phyloP scores from a whole-genome alignment of 805 yeast species.

The Metschnikowia corniflorae region DNA sequence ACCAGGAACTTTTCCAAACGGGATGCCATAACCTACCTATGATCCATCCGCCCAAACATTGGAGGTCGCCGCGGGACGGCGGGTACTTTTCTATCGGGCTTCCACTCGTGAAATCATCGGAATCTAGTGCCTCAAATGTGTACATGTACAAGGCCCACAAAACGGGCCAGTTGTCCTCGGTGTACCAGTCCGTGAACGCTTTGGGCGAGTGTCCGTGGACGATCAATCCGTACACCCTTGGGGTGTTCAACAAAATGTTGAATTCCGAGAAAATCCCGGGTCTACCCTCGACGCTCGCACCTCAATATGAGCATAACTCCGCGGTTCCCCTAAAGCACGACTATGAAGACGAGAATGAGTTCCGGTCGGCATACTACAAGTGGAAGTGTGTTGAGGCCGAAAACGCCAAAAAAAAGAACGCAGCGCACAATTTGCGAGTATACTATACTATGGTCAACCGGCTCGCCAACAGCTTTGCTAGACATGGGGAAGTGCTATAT shows the following conservation, averaged over 20 bases:
- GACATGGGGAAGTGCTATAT: constrained; percentile 34
- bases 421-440: constrained; percentile 3
- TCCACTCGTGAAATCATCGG: constrained; percentile 23
- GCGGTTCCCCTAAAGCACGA: constrained; percentile 3
- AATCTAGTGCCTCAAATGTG: constrained; percentile 14
- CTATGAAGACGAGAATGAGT: constrained; percentile 3
- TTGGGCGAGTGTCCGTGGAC: constrained; percentile 36
- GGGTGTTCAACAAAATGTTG: constrained; percentile 22
- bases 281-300: constrained; percentile 1
- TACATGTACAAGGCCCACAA: constrained; percentile 26
- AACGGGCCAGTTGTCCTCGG: constrained; percentile 31
- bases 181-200: constrained; percentile 26
- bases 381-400: constrained; percentile 6
- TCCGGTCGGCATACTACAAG: background rate
- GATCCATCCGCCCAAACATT: constrained; percentile 36
- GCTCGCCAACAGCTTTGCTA: constrained; percentile 25
- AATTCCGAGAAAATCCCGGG: constrained; percentile 19
- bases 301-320: constrained; percentile 5
- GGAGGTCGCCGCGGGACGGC: constrained; percentile 33
- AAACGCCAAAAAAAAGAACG: constrained; percentile 1
- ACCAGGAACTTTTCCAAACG: constrained; percentile 11
- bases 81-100: constrained; percentile 30
- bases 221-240: constrained; percentile 26
- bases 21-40: constrained; percentile 29
- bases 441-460: constrained; percentile 19